Percentiles rank a stretch among this genome's conserved stretches.
Evolutionary conservation across 2,329 filamentous ascomycete genomes (phyloP).

Genomic region (Trichoderma koningii): DNA sequence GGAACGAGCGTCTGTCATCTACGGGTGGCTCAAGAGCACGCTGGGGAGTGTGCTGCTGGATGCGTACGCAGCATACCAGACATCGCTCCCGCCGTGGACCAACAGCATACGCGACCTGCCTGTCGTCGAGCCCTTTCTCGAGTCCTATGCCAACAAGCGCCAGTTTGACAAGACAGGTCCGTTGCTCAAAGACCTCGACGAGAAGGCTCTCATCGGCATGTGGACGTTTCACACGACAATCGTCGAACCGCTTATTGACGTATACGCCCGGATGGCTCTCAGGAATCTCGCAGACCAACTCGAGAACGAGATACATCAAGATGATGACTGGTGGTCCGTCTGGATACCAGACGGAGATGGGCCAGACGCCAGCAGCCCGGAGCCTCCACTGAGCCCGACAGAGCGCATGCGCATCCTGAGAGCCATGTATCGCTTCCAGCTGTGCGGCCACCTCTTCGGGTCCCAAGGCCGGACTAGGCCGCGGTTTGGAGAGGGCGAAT

Average conservation of each 20-base stretch:
- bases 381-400: not conserved
- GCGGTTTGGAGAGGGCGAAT: too few species aligned
- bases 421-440: slow-evolving; percentile 28
- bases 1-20: slow-evolving; percentile 25
- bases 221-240: not conserved
- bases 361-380: not conserved
- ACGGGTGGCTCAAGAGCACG: slow-evolving; percentile 19
- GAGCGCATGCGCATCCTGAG: slow-evolving; percentile 22
- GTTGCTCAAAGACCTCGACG: not conserved
- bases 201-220: slow-evolving; percentile 18
- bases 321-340: too few species aligned
- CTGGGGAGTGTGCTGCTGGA: slow-evolving; percentile 13
- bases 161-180: not conserved
- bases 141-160: not conserved
- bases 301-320: too few species aligned
- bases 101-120: not conserved
- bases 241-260: not conserved
- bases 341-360: not conserved
- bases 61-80: slow-evolving; percentile 22
- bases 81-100: not conserved
- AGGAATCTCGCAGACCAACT: not conserved
- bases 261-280: slow-evolving; percentile 1
- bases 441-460: slow-evolving; percentile 26
- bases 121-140: slow-evolving; percentile 10
- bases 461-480: not conserved